phyloP scores from a whole-genome alignment of 1,284 basidiomycete genomes.

The Austroboletus novae-zelandiae region DNA sequence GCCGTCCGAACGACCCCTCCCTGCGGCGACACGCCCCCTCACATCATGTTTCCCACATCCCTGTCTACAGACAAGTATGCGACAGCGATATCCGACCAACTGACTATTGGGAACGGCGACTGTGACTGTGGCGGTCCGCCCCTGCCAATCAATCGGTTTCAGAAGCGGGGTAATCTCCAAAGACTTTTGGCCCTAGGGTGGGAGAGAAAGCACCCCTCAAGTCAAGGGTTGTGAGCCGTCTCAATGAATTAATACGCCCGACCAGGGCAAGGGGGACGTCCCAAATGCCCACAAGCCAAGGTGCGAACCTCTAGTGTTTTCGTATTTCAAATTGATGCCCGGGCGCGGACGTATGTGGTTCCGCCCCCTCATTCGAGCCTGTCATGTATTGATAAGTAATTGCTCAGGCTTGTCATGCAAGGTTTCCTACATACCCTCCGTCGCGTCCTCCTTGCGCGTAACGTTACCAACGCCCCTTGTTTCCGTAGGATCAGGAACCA shows the following conservation, averaged over 20 bases:
- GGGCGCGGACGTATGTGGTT: background rate
- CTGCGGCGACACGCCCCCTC: no score
- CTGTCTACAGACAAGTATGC: background rate
- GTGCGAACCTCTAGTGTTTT: slow-evolving; percentile 20
- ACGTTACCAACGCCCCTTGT: no score
- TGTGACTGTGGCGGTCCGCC: background rate
- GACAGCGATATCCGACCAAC: background rate
- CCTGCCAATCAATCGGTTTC: slow-evolving; percentile 1
- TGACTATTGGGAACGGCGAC: background rate
- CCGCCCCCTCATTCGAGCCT: no score
- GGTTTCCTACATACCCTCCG: background rate
- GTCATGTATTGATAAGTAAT: no score
- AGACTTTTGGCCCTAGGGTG: no score
- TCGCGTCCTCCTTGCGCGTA: background rate
- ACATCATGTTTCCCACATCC: background rate
- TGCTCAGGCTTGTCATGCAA: background rate
- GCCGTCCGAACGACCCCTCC: no score
- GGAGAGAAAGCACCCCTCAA: no score
- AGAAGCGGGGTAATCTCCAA: background rate
- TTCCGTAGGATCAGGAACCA: no score
- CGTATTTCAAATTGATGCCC: slow-evolving; percentile 22
- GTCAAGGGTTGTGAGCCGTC: no score
- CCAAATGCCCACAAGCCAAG: background rate
- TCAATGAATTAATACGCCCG: background rate
- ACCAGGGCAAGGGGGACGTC: no score